Conservation (phyloP, 1,284 basidiomycete species). For the Rhodotorula sp. region DNA sequence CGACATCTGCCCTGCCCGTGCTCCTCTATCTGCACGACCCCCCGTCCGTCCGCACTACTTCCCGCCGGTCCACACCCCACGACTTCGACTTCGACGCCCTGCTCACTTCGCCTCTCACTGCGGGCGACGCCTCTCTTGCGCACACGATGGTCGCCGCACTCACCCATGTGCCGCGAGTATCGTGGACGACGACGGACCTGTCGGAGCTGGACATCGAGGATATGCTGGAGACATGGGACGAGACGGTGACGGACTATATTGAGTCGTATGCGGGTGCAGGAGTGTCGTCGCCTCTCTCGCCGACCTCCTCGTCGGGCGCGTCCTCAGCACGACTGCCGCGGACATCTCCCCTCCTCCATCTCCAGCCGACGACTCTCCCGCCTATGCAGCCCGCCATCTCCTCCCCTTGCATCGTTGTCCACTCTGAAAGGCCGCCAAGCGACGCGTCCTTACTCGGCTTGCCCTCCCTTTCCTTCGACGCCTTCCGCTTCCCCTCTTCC, state of each 20-base stretch:
- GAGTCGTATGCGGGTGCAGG: not conserved
- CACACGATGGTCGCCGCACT: not conserved
- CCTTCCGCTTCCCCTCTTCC: not conserved
- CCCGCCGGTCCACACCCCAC: not conserved
- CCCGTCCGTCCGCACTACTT: not conserved
- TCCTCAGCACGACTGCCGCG: not conserved
- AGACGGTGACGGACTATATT: not conserved
- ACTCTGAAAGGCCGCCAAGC: not conserved
- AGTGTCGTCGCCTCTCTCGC: not conserved
- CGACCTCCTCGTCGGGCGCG: not conserved
- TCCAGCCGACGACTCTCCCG: not conserved
- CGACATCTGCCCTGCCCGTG: not conserved
- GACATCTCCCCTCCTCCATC: not conserved
- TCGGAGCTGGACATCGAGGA: conserved; percentile 23
- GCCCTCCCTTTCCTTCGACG: not conserved
- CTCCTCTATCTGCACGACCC: not conserved
- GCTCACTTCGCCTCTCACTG: not conserved
- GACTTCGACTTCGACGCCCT: not conserved
- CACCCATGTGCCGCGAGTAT: not conserved
- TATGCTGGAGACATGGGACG: conserved; percentile 14
- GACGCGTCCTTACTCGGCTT: not conserved
- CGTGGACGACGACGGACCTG: conserved; percentile 17
- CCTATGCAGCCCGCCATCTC: not conserved
- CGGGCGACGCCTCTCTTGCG: not conserved
- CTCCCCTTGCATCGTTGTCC: too few species aligned